Evolutionary conservation across 148 eudicot species (phyloP).

Genomic region (Fagopyrum esculentum): DNA sequence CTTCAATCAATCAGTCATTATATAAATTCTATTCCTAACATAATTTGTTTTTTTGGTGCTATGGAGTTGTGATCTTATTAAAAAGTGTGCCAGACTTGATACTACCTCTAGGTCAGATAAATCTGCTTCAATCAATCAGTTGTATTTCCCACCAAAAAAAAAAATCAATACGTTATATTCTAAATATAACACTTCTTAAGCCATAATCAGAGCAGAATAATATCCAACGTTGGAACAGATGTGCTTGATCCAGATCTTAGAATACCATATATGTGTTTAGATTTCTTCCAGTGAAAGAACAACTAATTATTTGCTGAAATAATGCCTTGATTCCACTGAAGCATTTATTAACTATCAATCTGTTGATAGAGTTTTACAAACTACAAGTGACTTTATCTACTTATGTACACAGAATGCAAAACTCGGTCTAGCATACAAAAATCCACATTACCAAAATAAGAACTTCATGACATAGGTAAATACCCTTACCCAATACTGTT

Average conservation of each 20-base stretch:
- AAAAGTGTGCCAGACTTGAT: neutral
- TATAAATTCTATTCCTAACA: neutral
- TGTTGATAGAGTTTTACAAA: neutral
- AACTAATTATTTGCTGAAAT: neutral
- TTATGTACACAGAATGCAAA: neutral
- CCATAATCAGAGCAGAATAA: neutral
- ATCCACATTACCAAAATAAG: neutral
- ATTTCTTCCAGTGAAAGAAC: neutral
- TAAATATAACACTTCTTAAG: neutral
- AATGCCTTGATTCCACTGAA: neutral
- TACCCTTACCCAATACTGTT: neutral
- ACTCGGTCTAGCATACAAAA: neutral
- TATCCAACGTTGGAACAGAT: neutral
- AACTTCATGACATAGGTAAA: neutral
- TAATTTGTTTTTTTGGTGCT: neutral
- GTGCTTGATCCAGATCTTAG: neutral
- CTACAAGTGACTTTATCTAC: neutral
- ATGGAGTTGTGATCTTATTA: neutral
- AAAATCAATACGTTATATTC: neutral
- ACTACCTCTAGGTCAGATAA: neutral
- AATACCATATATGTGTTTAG: neutral
- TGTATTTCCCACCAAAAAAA: too few relatives aligned
- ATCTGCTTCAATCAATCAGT: neutral
- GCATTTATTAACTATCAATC: neutral
- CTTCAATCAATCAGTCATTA: conserved; percentile 1